Conservation (phyloP, 208 protist genomes). For the Herpetomonas samuelpessoai region DNA sequence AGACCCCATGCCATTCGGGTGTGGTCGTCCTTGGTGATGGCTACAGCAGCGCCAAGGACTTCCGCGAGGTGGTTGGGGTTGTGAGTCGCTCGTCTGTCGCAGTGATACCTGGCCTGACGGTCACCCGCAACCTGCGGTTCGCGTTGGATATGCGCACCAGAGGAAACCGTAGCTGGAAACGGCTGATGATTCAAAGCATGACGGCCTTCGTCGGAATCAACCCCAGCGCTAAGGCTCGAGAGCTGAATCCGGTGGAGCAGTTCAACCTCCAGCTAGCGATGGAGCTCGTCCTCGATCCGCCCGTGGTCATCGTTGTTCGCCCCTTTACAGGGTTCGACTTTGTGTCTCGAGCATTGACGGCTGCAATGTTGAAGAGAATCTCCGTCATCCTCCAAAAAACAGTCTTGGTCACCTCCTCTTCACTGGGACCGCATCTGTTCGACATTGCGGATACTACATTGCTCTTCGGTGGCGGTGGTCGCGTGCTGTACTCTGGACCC, state of each 20-base stretch:
- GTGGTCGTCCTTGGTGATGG: constrained; percentile 2
- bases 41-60: not conserved
- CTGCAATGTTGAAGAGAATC: constrained; percentile 30
- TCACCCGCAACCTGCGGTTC: constrained; percentile 50
- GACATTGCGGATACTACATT: constrained; percentile 32
- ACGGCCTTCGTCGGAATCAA: constrained; percentile 39
- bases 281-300: constrained; percentile 59
- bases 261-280: constrained; percentile 55
- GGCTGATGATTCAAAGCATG: constrained; percentile 27
- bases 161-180: constrained; percentile 26
- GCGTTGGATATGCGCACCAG: constrained; percentile 44
- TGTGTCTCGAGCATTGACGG: constrained; percentile 18
- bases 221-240: constrained; percentile 17
- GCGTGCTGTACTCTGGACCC: constrained; percentile 49
- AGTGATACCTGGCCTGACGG: constrained; percentile 38
- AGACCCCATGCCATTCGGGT: constrained; percentile 13
- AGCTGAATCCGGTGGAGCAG: constrained; percentile 29
- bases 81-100: constrained; percentile 15
- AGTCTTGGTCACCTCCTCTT: constrained; percentile 41
- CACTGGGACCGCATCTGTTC: constrained; percentile 35
- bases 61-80: constrained; percentile 23
- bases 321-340: constrained; percentile 32
- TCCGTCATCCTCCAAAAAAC: constrained; percentile 43
- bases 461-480: constrained; percentile 33
- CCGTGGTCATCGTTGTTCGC: constrained; percentile 38